phyloP scores from a whole-genome alignment of 495 filamentous ascomycete genomes.

The Tuber aestivum region DNA sequence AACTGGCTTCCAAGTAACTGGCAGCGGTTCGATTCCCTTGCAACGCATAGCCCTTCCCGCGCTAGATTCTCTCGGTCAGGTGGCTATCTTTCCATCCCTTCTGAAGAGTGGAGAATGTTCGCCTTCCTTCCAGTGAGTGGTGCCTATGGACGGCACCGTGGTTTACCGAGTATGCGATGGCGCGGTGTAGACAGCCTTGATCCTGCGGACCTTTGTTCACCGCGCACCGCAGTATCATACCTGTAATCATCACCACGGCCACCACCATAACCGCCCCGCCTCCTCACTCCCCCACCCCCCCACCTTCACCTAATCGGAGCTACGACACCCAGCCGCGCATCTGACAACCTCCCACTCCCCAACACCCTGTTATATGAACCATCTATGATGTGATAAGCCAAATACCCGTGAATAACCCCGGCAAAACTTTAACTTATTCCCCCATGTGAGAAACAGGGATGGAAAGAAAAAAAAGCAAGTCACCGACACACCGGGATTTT shows the following conservation, averaged over 20 bases:
- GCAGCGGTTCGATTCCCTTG: constrained; percentile 34
- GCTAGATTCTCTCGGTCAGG: background rate
- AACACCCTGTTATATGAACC: background rate
- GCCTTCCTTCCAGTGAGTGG: background rate
- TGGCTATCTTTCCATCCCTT: background rate
- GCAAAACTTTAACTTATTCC: background rate
- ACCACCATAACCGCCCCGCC: background rate
- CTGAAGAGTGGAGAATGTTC: background rate
- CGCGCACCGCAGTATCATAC: background rate
- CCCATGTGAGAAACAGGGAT: background rate
- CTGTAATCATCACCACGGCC: too few relatives aligned
- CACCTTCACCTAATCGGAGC: background rate
- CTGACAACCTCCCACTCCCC: background rate
- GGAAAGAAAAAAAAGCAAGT: background rate
- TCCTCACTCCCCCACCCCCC: background rate
- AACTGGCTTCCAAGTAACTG: constrained; percentile 37
- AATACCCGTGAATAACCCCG: background rate
- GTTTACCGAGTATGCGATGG: background rate
- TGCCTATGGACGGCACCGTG: background rate
- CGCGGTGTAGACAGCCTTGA: background rate
- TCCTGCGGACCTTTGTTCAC: background rate
- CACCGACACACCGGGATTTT: background rate
- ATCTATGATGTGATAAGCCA: background rate
- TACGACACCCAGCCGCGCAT: background rate
- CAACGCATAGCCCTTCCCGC: constrained; percentile 9